Evolutionary conservation across 2,329 filamentous ascomycete species (phyloP).

Genomic region (Pseudocercospora ulei): DNA sequence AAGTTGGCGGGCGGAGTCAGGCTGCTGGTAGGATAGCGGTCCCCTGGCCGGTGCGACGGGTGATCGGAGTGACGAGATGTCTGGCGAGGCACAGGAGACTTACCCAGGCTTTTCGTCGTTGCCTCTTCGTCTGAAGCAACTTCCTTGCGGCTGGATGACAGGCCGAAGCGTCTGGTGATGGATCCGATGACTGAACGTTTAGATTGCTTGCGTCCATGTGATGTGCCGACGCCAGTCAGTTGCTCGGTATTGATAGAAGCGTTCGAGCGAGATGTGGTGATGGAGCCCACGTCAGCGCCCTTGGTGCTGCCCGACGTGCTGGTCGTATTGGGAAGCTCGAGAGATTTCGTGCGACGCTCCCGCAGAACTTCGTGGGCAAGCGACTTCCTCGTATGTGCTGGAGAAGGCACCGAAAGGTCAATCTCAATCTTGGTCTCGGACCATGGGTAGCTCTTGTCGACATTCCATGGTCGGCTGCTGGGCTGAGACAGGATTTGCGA

Average conservation of each 20-base stretch:
- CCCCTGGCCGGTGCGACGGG: constrained; percentile 36
- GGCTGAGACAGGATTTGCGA: constrained; percentile 32
- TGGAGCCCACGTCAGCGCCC: constrained; percentile 32
- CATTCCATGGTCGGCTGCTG: constrained; percentile 42
- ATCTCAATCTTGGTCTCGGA: constrained; percentile 35
- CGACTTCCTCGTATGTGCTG: constrained; percentile 29
- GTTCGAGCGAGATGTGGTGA: constrained; percentile 23
- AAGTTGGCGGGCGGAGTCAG: constrained; percentile 38
- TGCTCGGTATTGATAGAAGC: constrained; percentile 31
- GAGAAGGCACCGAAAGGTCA: constrained; percentile 35
- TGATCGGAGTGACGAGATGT: constrained; percentile 16
- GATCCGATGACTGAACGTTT: constrained; percentile 35
- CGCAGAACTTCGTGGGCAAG: constrained; percentile 27
- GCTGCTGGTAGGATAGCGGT: constrained; percentile 43
- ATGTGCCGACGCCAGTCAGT: constrained; percentile 27
- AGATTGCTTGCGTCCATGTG: constrained; percentile 29
- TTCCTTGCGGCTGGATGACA: constrained; percentile 18
- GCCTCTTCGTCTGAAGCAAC: constrained; percentile 14
- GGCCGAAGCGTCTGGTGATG: constrained; percentile 31
- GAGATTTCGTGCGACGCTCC: constrained; percentile 26
- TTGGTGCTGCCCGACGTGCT: constrained; percentile 19
- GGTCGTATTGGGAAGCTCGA: constrained; percentile 22
- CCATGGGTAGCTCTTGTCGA: constrained; percentile 43
- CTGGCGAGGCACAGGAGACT: constrained; percentile 17
- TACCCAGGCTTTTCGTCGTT: constrained; percentile 15